phyloP scores from a whole-genome alignment of 2,329 filamentous ascomycete genomes.

The Arthrobotrys iridis region DNA sequence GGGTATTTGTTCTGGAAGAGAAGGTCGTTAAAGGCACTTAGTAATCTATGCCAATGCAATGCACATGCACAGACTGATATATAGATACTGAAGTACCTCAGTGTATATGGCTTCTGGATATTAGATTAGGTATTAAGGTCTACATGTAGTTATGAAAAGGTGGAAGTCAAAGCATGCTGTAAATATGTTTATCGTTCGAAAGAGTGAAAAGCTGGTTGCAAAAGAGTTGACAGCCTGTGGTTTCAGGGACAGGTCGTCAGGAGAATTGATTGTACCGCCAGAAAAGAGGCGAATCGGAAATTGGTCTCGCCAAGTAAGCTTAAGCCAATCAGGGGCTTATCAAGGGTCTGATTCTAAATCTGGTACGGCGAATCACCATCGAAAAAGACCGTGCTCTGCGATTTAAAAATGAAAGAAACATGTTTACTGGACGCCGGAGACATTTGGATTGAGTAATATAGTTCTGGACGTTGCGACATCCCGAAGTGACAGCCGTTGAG shows the following conservation, averaged over 20 bases:
- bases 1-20: conserved; percentile 18
- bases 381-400: not conserved
- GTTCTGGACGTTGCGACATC: no score
- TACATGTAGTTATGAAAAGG: not conserved
- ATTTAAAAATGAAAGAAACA: conserved; percentile 9
- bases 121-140: not conserved
- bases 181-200: not conserved
- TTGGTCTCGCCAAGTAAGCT: conserved; percentile 46
- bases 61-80: no score
- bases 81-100: no score
- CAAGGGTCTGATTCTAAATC: conserved; percentile 12
- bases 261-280: conserved; percentile 6
- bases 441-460: no score
- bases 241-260: conserved; percentile 5
- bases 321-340: conserved; percentile 45
- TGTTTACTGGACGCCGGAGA: no score
- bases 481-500: no score
- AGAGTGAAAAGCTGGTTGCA: not conserved
- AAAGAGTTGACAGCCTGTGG: not conserved
- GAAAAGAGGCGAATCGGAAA: conserved; percentile 29
- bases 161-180: no score
- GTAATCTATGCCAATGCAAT: not conserved
- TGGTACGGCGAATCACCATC: not conserved
- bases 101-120: not conserved
- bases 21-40: not conserved